Evolutionary conservation across 208 protist species (phyloP), one percentile per base, ranked within the genome.

Genomic region (Crithidia mellificae): DNA sequence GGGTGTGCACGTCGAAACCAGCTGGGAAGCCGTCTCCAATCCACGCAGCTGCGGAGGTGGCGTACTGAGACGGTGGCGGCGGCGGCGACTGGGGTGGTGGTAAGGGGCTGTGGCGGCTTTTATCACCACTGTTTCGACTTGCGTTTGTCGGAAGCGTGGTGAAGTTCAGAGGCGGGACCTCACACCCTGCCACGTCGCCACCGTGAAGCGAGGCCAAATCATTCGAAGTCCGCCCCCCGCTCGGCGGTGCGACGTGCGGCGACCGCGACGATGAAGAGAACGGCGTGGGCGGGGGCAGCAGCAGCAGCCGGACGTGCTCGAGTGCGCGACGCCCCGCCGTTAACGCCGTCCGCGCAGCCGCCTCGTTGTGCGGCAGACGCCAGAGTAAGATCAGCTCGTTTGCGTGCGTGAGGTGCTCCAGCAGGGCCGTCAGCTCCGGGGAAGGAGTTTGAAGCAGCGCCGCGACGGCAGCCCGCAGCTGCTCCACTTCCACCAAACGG

Each of bases 361-460:
- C 62, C 1, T 57, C 36, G 58, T 83, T 71, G 38, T 79, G 62
- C 9, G 78, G 81, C 46, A 86, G 70, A 6, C 61, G 53, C 58
- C 88, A 74, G 19, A 63, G 53, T 24, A 81, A 46, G 6, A 94
- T 39, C 36, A 90, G 69, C 50, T 89, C 85, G 64, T 94, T 94
- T 30, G 80, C 81, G 2, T 74, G 75, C 27, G 87, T 85, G 46
- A 94, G 72, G 30, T 80, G 72, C 20, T 77, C 79, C 39, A 94
- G 81, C 30, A 88, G 71, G 8, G 77, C 64, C 32, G 75, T 24
- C 20, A 79, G 61, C 54, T 80, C 84, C 32, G 76, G 74, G 17
- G 68, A 57, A 1, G 56, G 44, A 19, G 63, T 72, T 36, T 81
- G 77, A 36, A 77, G 57, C 4, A 74, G 66, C 19, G 76, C 54